Evolutionary conservation across 495 filamentous ascomycete species (phyloP), one percentile per base, ranked within the genome.

Genomic region (Aspergillus nanangensis): DNA sequence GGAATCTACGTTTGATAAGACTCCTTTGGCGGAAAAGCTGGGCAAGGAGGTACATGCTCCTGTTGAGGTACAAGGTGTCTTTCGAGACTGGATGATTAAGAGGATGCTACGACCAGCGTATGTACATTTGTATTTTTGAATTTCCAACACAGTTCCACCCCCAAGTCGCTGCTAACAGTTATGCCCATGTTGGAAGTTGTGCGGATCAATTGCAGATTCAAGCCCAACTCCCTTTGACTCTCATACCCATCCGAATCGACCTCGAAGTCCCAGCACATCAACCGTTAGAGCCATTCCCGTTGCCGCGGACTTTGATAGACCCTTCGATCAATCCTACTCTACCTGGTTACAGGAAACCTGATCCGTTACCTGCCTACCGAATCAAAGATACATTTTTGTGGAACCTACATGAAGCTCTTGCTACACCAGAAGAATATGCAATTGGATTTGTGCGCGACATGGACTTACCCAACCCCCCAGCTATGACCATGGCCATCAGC

Each of bases 201-300:
- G 66, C 67, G 39, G 71, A 84, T 45, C 90, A 95, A 53, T 78
- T 86, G 51, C 83, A 87, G 51, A 84, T 88, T 11, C 93, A 96
- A 66, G 82, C 88, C 18, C 78, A 82, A 42, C 78, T 97, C 21
- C 93, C 94, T 19, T 75, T 94, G 19, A 93, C 88, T 3, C 77
- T 96, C 19, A 91, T 99, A 41, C 93, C 93, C 7, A 96, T 99
- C 50, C 88, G 94, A 37, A 91, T 99, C 56, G 93, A 98, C 57
- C 75, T 98, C 52, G 92, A 99, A 59, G 82, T 96, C 9, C 80
- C 86, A 20, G 70, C 87, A 25, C 91, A 87, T 71, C 75, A 81
- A 27, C 87, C 93, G 29, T 63, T 78, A 37, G 77, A 91, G 38
- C 73, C 91, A 3, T 75, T 95, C 48, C 82, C 86, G 18, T 52